phyloP scores from a whole-genome alignment of 225 moss, liverwort and hornwort species.

The Pleurozium schreberi region DNA sequence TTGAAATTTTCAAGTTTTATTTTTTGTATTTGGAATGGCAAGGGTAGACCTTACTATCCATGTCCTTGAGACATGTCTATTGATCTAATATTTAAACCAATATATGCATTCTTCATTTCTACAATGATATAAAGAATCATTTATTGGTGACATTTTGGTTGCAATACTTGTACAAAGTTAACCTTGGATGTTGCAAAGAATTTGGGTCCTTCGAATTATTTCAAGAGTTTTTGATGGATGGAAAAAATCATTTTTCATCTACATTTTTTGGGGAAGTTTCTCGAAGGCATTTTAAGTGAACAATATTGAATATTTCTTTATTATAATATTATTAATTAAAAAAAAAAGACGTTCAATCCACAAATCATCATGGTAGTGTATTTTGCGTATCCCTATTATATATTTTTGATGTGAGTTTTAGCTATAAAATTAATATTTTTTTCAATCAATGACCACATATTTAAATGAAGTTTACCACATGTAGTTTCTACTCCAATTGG shows the following conservation, averaged over 20 bases:
- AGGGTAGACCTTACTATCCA: too few relatives aligned
- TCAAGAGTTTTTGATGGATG: too few relatives aligned
- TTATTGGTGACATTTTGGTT: too few relatives aligned
- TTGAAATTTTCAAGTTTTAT: too few relatives aligned
- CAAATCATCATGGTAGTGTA: neutral
- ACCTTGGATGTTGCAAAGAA: too few relatives aligned
- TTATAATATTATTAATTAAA: neutral
- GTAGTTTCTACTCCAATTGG: rapidly evolving
- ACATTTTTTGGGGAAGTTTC: neutral
- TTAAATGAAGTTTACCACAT: neutral
- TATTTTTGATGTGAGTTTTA: neutral
- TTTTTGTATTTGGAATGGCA: too few relatives aligned
- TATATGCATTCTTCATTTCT: too few relatives aligned
- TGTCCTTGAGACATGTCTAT: too few relatives aligned
- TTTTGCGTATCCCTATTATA: rapidly evolving
- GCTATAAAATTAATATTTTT: neutral
- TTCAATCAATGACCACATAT: neutral
- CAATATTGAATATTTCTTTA: neutral
- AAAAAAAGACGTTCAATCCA: neutral
- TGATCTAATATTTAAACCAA: too few relatives aligned
- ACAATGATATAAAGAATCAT: too few relatives aligned
- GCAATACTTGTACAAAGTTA: too few relatives aligned
- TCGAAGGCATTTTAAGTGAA: neutral
- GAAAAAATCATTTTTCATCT: neutral
- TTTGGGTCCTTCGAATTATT: neutral